A percentile compares a stretch with the other conserved stretches of the same genome.
These are phyloP conservation scores for Heliosperma pusillum DNA, from an alignment of 148 eudicot genomes.

Conservation along the genomic window DNA sequence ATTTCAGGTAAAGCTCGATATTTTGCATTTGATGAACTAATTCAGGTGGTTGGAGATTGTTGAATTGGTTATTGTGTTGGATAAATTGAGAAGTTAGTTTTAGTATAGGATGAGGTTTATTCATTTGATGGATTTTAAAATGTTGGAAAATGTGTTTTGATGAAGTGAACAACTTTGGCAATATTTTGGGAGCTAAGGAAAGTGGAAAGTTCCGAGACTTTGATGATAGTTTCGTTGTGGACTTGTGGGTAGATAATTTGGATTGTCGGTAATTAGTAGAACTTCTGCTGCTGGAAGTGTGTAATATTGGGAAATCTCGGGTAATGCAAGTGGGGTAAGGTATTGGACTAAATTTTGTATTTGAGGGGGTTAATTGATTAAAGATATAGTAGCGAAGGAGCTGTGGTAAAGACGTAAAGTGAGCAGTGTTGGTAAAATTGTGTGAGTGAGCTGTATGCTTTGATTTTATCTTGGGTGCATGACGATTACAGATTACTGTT, in stretches of 20 bases:
- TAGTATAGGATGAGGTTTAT: background rate
- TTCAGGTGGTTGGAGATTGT: background rate
- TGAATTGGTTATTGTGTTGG: background rate
- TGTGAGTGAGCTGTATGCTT: background rate
- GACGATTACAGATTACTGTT: too few relatives aligned
- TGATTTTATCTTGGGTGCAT: too few relatives aligned
- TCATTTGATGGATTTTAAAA: background rate
- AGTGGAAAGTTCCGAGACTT: background rate
- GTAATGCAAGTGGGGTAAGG: background rate
- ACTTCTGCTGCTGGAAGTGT: background rate
- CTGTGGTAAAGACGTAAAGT: background rate
- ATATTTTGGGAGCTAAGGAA: background rate
- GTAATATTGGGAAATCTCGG: background rate
- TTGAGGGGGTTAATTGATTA: background rate
- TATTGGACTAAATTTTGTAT: background rate
- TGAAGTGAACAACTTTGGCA: background rate
- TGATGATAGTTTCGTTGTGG: background rate
- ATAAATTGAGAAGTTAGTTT: background rate
- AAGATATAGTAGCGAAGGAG: background rate
- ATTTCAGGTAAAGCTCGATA: background rate
- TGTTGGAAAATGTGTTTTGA: background rate
- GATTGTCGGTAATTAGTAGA: background rate
- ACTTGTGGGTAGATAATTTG: background rate
- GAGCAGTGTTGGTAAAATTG: background rate
- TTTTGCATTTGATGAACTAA: background rate